Percentiles rank a stretch among this genome's conserved stretches.
Evolutionary conservation across 2,329 filamentous ascomycete species (phyloP).

Genomic region (Elsinoe necatrix): DNA sequence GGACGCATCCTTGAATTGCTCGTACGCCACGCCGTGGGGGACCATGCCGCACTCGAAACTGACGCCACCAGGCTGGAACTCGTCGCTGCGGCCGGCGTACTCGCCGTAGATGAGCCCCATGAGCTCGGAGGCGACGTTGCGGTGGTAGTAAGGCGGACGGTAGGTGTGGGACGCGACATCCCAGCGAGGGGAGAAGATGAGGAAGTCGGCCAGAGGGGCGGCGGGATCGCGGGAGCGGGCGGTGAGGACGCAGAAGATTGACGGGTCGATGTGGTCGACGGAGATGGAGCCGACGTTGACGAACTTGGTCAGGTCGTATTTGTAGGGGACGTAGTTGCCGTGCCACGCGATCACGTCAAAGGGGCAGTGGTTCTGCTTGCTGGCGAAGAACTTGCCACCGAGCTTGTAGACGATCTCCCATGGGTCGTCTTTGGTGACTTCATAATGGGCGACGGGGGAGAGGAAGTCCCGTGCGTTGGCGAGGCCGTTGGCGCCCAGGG

Average conservation of each 20-base stretch:
- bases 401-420: conserved; percentile 32
- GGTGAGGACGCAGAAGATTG: conserved; percentile 32
- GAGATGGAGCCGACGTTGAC: conserved; percentile 33
- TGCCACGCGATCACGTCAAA: conserved; percentile 39
- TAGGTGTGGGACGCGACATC: conserved; percentile 34
- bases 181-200: conserved; percentile 33
- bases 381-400: conserved; percentile 29
- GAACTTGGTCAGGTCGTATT: conserved; percentile 48
- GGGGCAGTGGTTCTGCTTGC: conserved; percentile 32
- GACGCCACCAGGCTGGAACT: conserved; percentile 34
- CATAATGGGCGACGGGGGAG: conserved; percentile 31
- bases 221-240: conserved; percentile 32
- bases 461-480: conserved; percentile 34
- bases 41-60: conserved; percentile 32
- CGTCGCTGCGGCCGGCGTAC: conserved; percentile 33
- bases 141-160: conserved; percentile 34
- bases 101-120: conserved; percentile 32
- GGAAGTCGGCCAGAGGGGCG: conserved; percentile 31
- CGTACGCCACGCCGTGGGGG: conserved; percentile 34
- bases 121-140: conserved; percentile 33
- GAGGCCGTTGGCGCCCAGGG: conserved; percentile 32
- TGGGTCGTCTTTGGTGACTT: conserved; percentile 30
- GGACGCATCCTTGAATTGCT: conserved; percentile 41
- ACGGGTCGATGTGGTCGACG: conserved; percentile 34
- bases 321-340: conserved; percentile 30